Evolutionary conservation across 352 stramenopile species (phyloP), one percentile per base, ranked within the genome.

Genomic region (Peronospora tabacina): DNA sequence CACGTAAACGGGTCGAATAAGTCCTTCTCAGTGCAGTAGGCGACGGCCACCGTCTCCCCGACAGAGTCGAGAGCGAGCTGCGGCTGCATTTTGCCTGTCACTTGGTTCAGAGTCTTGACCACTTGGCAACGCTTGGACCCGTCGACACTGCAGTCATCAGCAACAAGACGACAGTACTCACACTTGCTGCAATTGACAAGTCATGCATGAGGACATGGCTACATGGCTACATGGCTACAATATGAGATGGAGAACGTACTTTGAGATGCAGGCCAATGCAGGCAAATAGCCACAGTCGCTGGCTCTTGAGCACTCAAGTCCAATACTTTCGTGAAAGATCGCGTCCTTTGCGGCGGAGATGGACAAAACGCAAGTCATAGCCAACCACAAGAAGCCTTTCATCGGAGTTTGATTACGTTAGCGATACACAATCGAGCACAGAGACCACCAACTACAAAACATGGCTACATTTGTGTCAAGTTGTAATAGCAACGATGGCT

Each of bases 1-100:
- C 61, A 67, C 32, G 77, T 82, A 48, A 94, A 91, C 0, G 78
- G 79, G 16, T 69, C 52, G 41, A 93, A 93, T 13, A 93, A 55
- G 35, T 93, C 58, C 43, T 93, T 93, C 43, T 93, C 79, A 17
- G 87, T 75, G 59, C 82, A 93, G 37, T 69, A 87, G 29, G 78
- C 70, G 5, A 70, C 69, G 1, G 51, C 39, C 11, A 80, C 68
- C 7, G 50, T 46, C 33, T 78, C 38, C 15, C 63, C 61, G 2
- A 40, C 32, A 2, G 70, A 69, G 24, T 66, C 75, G 0, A 50
- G 58, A 2, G 58, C 64, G n/a, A 65, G 53, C 10, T 67, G 45
- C 9, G 61, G 53, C 49, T 70, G 61, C 22, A 70, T 49, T 36
- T 68, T 57, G 16, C 69, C 62, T 1, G 73, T 85, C 13, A 34